Percentiles rank a stretch among this genome's conserved stretches.
Evolutionary conservation across 352 stramenopile genomes (phyloP).

Genomic region (Globisporangium cystogenes): DNA sequence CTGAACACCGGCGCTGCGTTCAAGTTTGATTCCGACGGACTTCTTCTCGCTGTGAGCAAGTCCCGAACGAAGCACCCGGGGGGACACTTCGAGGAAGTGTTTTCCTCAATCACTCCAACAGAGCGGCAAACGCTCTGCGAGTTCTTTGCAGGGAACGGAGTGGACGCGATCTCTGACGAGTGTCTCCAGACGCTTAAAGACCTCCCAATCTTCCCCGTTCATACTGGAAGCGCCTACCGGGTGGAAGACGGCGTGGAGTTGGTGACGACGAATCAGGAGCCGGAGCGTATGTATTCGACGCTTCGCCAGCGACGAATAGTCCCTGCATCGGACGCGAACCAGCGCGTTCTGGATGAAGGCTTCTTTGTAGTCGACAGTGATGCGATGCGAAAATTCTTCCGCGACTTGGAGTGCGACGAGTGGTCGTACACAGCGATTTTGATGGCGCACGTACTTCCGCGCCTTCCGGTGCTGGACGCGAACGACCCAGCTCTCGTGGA

Average conservation of each 20-base stretch:
- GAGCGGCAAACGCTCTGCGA: slow-evolving; percentile 32
- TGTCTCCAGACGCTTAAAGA: slow-evolving; percentile 35
- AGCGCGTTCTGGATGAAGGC: slow-evolving; percentile 34
- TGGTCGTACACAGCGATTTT: slow-evolving; percentile 51
- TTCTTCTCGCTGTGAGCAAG: slow-evolving; percentile 30
- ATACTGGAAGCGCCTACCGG: slow-evolving; percentile 9
- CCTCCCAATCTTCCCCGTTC: slow-evolving; percentile 43
- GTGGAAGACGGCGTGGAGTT: slow-evolving; percentile 1
- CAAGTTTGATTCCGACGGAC: slow-evolving; percentile 35
- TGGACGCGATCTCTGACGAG: slow-evolving; percentile 25
- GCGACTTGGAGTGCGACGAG: slow-evolving; percentile 42
- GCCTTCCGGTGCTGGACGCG: slow-evolving; percentile 25
- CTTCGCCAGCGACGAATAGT: slow-evolving; percentile 23
- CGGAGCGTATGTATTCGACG: not conserved
- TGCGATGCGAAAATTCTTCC: slow-evolving; percentile 36
- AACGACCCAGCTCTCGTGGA: slow-evolving; percentile 33
- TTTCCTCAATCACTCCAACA: slow-evolving; percentile 16
- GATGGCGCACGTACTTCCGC: slow-evolving; percentile 57
- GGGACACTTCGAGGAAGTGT: slow-evolving; percentile 33
- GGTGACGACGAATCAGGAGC: not conserved
- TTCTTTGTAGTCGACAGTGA: slow-evolving; percentile 44
- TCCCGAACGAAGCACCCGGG: slow-evolving; percentile 24
- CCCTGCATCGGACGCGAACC: slow-evolving; percentile 32
- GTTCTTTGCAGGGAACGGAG: slow-evolving; percentile 35
- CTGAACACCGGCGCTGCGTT: slow-evolving; percentile 31